Evolutionary conservation across 2,329 filamentous ascomycete species (phyloP).

Genomic region (Epichloe gansuensis): DNA sequence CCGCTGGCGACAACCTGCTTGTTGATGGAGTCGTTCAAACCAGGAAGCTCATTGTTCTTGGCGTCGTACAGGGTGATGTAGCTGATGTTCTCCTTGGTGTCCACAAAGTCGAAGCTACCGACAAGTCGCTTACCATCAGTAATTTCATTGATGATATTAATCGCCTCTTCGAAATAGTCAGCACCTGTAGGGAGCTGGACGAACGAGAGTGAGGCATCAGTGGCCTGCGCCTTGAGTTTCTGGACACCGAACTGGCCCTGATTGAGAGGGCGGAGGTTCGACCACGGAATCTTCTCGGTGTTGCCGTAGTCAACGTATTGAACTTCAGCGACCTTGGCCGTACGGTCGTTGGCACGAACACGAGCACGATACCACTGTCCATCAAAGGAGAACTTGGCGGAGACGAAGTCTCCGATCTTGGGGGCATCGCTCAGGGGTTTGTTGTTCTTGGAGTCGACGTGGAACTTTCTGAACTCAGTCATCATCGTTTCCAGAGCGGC

Average conservation of each 20-base stretch:
- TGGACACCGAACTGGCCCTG: conserved; percentile 66
- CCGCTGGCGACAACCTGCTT: conserved; percentile 74
- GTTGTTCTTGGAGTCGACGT: conserved; percentile 71
- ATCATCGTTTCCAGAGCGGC: conserved; percentile 76
- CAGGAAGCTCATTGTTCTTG: conserved; percentile 40
- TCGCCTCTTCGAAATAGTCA: conserved; percentile 74
- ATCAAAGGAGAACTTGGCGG: conserved; percentile 81
- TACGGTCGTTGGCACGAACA: conserved; percentile 83
- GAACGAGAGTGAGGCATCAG: conserved; percentile 77
- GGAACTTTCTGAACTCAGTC: conserved; percentile 83
- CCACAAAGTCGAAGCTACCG: conserved; percentile 78
- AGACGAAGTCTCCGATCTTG: conserved; percentile 83
- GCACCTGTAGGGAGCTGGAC: conserved; percentile 71
- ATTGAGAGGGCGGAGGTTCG: conserved; percentile 65
- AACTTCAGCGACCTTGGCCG: conserved; percentile 78
- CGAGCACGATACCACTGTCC: conserved; percentile 89
- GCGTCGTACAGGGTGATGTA: conserved; percentile 84
- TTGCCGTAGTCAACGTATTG: conserved; percentile 96
- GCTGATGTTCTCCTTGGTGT: conserved; percentile 63
- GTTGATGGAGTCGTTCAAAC: conserved; percentile 70
- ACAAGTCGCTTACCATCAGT: conserved; percentile 69
- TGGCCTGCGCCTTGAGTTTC: conserved; percentile 76
- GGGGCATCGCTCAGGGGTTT: conserved; percentile 60
- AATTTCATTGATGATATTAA: conserved; percentile 60
- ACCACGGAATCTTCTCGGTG: conserved; percentile 78